These are phyloP conservation scores for Stentor roeselii DNA, from an alignment of 73 alveolate genomes.

Conservation along the genomic window DNA sequence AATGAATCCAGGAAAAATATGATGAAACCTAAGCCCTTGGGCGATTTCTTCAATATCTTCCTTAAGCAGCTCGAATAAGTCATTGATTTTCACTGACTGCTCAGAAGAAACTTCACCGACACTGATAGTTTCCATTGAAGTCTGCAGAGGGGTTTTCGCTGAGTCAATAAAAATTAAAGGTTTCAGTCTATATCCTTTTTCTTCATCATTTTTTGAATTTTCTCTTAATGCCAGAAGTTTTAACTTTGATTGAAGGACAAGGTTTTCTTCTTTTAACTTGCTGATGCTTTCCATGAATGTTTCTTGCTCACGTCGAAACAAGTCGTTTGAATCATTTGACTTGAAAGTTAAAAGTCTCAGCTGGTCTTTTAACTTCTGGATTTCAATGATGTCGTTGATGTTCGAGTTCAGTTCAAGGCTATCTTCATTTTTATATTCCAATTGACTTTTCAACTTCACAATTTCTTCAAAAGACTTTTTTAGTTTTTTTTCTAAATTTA, in stretches of 20 bases:
- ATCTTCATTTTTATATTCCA: not conserved
- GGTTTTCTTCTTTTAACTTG: not conserved
- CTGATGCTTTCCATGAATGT: not conserved
- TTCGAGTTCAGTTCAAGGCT: not conserved
- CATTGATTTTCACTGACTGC: too few species aligned
- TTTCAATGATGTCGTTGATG: not conserved
- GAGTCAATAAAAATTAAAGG: not conserved
- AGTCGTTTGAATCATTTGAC: not conserved
- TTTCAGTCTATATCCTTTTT: not conserved
- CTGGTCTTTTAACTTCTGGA: not conserved
- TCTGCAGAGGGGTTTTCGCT: not conserved
- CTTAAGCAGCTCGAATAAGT: too few species aligned
- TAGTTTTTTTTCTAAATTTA: not conserved
- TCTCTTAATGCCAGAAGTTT: not conserved
- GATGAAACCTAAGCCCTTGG: not conserved
- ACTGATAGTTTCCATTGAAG: too few species aligned
- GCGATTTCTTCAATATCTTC: too few species aligned
- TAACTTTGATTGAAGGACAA: not conserved
- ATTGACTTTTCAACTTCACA: not conserved
- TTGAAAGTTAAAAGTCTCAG: not conserved
- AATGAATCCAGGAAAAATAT: not conserved
- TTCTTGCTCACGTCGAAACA: not conserved
- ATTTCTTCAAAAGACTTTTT: not conserved
- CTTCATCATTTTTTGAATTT: too few species aligned
- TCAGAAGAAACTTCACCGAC: too few species aligned